phyloP scores from a whole-genome alignment of 2,329 filamentous ascomycete genomes.

The Aspergillus sp. region DNA sequence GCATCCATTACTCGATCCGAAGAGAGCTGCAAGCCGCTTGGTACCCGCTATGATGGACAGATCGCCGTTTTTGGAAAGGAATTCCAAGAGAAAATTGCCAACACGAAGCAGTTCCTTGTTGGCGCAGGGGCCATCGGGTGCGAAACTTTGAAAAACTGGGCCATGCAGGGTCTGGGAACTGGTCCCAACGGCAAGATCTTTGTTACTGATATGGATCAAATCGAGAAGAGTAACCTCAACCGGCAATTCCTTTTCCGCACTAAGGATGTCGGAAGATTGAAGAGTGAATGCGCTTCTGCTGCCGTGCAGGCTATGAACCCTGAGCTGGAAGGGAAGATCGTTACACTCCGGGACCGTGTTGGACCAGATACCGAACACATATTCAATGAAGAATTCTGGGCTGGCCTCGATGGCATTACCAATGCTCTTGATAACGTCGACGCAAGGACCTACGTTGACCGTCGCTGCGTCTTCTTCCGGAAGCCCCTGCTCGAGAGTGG shows the following conservation, averaged over 20 bases:
- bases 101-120: slow-evolving; percentile 87
- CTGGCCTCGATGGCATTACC: slow-evolving; percentile 78
- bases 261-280: slow-evolving; percentile 89
- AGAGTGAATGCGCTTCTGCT: slow-evolving; percentile 86
- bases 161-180: slow-evolving; percentile 90
- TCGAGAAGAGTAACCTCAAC: slow-evolving; percentile 98
- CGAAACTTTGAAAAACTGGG: slow-evolving; percentile 99
- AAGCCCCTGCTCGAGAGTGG: slow-evolving; percentile 95
- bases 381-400: slow-evolving; percentile 93
- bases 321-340: slow-evolving; percentile 78
- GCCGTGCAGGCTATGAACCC: slow-evolving; percentile 97
- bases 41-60: slow-evolving; percentile 89
- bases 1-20: slow-evolving; percentile 67
- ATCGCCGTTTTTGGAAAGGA: slow-evolving; percentile 93
- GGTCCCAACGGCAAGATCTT: slow-evolving; percentile 83
- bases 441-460: slow-evolving; percentile 90
- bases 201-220: slow-evolving; percentile 96
- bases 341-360: slow-evolving; percentile 79
- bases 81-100: slow-evolving; percentile 88
- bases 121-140: slow-evolving; percentile 96
- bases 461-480: slow-evolving; percentile 95
- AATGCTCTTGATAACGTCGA: slow-evolving; percentile 98
- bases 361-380: slow-evolving; percentile 86
- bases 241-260: slow-evolving; percentile 92
- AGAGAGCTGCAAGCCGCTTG: slow-evolving; percentile 77